Percentiles rank a stretch among this genome's conserved stretches.
phyloP scores from a whole-genome alignment of 495 filamentous ascomycete genomes.

The Cryomyces minteri region DNA sequence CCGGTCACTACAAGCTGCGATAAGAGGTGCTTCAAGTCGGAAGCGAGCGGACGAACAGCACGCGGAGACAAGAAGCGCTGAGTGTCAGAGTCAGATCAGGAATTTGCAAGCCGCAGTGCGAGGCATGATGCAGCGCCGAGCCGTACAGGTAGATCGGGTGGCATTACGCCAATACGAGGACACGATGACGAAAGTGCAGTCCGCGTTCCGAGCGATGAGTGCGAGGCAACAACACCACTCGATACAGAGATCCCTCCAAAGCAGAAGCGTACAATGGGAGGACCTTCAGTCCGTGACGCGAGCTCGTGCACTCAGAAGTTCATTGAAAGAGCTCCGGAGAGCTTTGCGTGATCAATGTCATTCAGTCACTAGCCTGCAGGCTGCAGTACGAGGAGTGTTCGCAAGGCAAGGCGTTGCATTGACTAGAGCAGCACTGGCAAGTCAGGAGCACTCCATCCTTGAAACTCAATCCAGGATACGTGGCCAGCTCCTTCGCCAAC shows the following conservation, averaged over 20 bases:
- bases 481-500: conserved; percentile 23
- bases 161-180: conserved; percentile 4
- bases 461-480: conserved; percentile 15
- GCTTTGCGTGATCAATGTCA: conserved; percentile 18
- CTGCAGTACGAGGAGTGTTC: conserved; percentile 23
- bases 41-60: conserved; percentile 27
- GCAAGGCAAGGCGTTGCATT: conserved; percentile 21
- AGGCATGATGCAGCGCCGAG: conserved; percentile 10
- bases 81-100: conserved; percentile 26
- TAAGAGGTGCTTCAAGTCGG: conserved; percentile 40
- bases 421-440: conserved; percentile 17
- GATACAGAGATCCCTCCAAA: neutral
- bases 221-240: conserved; percentile 4
- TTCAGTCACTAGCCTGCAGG: conserved; percentile 26
- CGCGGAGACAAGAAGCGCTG: conserved; percentile 28
- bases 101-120: conserved; percentile 49
- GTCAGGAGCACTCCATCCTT: conserved; percentile 20
- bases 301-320: conserved; percentile 1
- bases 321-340: conserved; percentile 13
- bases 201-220: conserved; percentile 7
- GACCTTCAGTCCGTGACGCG: conserved; percentile 7
- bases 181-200: conserved; percentile 4
- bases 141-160: conserved; percentile 4
- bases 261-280: neutral
- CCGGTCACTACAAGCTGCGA: conserved; percentile 47